Conservation (phyloP, 2,329 filamentous ascomycete species). For the Teratosphaeria viscida region DNA sequence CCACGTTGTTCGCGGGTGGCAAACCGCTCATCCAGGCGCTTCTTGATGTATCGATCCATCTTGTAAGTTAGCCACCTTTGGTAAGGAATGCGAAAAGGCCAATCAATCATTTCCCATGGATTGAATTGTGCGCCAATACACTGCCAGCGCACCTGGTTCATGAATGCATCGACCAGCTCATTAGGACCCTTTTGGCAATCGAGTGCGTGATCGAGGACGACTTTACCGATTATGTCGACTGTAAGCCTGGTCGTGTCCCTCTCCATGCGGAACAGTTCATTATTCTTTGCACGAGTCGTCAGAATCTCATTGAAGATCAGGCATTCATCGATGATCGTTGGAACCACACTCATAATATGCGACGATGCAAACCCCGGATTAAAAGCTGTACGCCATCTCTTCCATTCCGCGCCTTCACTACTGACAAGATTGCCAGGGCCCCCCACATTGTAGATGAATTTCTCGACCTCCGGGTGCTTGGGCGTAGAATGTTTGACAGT, state of each 20-base stretch:
- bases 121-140: conserved; percentile 24
- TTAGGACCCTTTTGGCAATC: conserved; percentile 26
- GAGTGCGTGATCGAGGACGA: conserved; percentile 30
- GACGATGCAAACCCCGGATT: conserved; percentile 31
- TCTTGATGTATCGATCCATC: conserved; percentile 26
- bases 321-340: conserved; percentile 27
- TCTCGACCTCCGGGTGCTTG: conserved; percentile 24
- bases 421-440: conserved; percentile 29
- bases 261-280: conserved; percentile 32
- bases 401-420: conserved; percentile 31
- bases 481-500: conserved; percentile 24
- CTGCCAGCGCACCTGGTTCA: conserved; percentile 27
- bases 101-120: conserved; percentile 28
- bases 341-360: conserved; percentile 31
- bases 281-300: conserved; percentile 23
- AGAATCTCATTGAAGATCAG: conserved; percentile 26
- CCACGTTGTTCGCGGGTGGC: conserved; percentile 22
- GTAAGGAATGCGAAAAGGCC: conserved; percentile 24
- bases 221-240: conserved; percentile 34
- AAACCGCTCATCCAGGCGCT: conserved; percentile 29
- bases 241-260: conserved; percentile 30
- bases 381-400: conserved; percentile 34
- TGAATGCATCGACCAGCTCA: conserved; percentile 28
- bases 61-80: conserved; percentile 25
- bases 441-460: conserved; percentile 27